phyloP scores from a whole-genome alignment of 495 filamentous ascomycete genomes.

The Letharia lupina region DNA sequence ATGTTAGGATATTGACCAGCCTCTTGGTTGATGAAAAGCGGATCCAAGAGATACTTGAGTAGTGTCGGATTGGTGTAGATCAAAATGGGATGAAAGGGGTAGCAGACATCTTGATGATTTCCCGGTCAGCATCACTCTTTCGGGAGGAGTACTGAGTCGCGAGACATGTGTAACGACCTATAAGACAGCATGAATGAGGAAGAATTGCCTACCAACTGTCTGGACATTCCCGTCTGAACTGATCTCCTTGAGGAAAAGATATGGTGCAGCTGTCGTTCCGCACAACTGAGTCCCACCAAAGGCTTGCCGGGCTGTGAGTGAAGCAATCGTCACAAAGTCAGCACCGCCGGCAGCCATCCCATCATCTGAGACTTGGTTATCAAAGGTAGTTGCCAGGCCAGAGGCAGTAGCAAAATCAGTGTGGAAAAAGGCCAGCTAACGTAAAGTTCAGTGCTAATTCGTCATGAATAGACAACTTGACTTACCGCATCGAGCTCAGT shows the following conservation, averaged over 20 bases:
- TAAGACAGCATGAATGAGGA: no score
- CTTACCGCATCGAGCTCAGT: slow-evolving; percentile 41
- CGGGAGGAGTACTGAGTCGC: no score
- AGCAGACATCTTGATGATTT: slow-evolving; percentile 61
- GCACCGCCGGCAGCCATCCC: slow-evolving; percentile 40
- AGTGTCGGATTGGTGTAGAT: slow-evolving; percentile 80
- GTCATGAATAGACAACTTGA: background rate
- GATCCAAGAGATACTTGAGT: slow-evolving; percentile 72
- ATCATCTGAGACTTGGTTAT: slow-evolving; percentile 41
- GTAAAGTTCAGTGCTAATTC: slow-evolving; percentile 5
- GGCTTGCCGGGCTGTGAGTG: slow-evolving; percentile 73
- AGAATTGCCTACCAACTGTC: slow-evolving; percentile 45
- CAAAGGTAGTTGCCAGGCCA: slow-evolving; percentile 34
- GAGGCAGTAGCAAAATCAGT: slow-evolving; percentile 37
- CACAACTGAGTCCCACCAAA: slow-evolving; percentile 75
- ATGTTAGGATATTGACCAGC: slow-evolving; percentile 75
- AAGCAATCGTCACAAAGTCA: slow-evolving; percentile 73
- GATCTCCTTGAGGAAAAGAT: slow-evolving; percentile 90
- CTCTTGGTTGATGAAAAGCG: slow-evolving; percentile 75
- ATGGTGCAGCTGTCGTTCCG: slow-evolving; percentile 62
- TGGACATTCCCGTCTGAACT: slow-evolving; percentile 88
- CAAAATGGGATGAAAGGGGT: slow-evolving; percentile 83
- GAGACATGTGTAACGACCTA: no score
- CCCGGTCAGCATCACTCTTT: no score
- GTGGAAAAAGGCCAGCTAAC: slow-evolving; percentile 46